Percentiles rank a stretch among this genome's conserved stretches.
These are phyloP conservation scores for Rhynchospora pubera DNA, from an alignment of 176 grass and related monocot genomes.

Conservation along the genomic window DNA sequence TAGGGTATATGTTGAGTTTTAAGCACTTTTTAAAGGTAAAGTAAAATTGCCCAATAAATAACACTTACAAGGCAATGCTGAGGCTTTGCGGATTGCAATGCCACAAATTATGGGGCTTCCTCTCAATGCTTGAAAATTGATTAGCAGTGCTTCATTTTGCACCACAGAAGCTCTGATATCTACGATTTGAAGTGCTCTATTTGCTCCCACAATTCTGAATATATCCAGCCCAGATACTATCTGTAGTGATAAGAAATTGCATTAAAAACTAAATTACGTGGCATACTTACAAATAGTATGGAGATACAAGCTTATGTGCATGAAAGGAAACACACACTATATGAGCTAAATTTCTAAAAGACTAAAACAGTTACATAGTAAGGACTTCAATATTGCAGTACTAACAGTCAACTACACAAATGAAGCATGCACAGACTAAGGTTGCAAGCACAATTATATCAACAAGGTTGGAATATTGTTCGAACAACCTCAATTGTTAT, in stretches of 20 bases:
- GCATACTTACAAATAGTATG: background rate
- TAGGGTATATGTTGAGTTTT: no score
- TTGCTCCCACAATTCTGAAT: constrained; percentile 69
- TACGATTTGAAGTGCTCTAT: constrained; percentile 69
- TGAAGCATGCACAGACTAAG: background rate
- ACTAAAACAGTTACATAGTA: background rate
- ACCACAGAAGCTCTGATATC: constrained; percentile 61
- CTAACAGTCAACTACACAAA: background rate
- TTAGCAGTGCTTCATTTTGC: constrained; percentile 28
- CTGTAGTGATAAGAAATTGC: constrained; percentile 25
- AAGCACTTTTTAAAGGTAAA: background rate
- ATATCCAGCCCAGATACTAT: constrained; percentile 79
- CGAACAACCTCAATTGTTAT: background rate
- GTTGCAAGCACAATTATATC: background rate
- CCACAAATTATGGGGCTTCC: constrained; percentile 75
- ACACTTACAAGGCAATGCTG: constrained; percentile 37
- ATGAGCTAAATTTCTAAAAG: background rate
- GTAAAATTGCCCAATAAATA: background rate
- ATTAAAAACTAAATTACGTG: background rate
- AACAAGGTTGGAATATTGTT: background rate
- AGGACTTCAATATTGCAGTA: background rate
- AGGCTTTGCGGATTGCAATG: constrained; percentile 63
- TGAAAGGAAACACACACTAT: background rate
- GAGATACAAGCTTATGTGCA: background rate
- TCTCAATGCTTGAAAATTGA: constrained; percentile 59